A percentile compares a stretch with the other conserved stretches of the same genome.
These are phyloP conservation scores for Sarcodon aspratus DNA, from an alignment of 768 basidiomycete genomes.

Conservation along the genomic window DNA sequence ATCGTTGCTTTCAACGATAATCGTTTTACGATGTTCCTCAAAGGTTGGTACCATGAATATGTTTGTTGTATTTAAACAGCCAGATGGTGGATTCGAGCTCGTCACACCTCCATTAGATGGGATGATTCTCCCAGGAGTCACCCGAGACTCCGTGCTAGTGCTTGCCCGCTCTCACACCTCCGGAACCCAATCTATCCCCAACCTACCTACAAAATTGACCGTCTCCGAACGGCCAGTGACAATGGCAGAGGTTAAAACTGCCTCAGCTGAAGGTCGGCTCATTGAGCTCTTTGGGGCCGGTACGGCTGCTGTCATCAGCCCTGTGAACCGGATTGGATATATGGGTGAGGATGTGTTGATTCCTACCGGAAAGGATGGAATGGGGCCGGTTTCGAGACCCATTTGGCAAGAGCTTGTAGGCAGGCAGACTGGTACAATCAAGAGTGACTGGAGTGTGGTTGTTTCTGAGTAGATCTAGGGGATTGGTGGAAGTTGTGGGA, in stretches of 20 bases:
- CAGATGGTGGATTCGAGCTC: constrained; percentile 52
- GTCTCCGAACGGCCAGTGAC: constrained; percentile 34
- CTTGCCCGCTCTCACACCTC: constrained; percentile 55
- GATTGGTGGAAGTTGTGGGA: no score
- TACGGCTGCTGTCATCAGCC: constrained; percentile 69
- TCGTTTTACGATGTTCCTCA: no score
- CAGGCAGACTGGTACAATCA: constrained; percentile 68
- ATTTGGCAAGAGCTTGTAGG: constrained; percentile 38
- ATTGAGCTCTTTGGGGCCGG: constrained; percentile 82
- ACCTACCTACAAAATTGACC: constrained; percentile 32
- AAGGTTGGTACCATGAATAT: constrained; percentile 51
- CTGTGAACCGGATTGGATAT: constrained; percentile 66
- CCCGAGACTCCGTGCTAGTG: constrained; percentile 71
- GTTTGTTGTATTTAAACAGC: constrained; percentile 33
- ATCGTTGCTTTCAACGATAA: no score
- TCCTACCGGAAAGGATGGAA: constrained; percentile 52
- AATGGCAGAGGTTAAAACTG: constrained; percentile 28
- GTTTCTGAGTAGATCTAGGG: constrained; percentile 14
- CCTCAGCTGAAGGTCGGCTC: constrained; percentile 46
- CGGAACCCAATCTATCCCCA: constrained; percentile 14
- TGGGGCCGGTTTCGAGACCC: constrained; percentile 54
- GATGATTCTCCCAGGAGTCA: constrained; percentile 87
- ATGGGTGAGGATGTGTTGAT: constrained; percentile 41
- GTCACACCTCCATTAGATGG: constrained; percentile 86
- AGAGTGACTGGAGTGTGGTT: constrained; percentile 71